A percentile compares a stretch with the other conserved stretches of the same genome.
These are phyloP conservation scores for Daedaleopsis nitida DNA, from an alignment of 768 basidiomycete genomes.

Conservation along the genomic window DNA sequence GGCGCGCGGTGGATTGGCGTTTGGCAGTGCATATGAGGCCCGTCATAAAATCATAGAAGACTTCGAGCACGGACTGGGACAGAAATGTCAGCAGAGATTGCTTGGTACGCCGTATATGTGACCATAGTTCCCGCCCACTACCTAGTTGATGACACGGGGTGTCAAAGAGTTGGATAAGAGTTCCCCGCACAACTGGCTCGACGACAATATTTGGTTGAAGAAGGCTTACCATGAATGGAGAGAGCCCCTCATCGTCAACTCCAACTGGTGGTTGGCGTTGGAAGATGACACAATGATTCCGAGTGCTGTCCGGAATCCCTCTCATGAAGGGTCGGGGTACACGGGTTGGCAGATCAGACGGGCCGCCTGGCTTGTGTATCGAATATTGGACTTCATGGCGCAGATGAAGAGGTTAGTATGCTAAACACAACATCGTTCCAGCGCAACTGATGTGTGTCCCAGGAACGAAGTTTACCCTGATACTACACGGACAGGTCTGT, in stretches of 20 bases:
- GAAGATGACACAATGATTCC: slow-evolving; percentile 72
- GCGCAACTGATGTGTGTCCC: background rate
- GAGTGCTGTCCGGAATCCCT: slow-evolving; percentile 28
- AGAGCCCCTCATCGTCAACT: slow-evolving; percentile 81
- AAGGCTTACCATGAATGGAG: slow-evolving; percentile 90
- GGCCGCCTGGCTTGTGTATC: slow-evolving; percentile 78
- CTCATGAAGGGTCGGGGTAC: slow-evolving; percentile 34
- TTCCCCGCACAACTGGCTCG: slow-evolving; percentile 91
- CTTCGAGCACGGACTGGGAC: slow-evolving; percentile 73
- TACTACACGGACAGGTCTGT: slow-evolving; percentile 66
- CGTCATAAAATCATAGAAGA: slow-evolving; percentile 64
- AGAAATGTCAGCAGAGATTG: slow-evolving; percentile 69
- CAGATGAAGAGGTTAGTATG: slow-evolving; percentile 59
- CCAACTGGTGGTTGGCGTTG: slow-evolving; percentile 96
- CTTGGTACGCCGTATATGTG: slow-evolving; percentile 47
- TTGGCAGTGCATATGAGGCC: slow-evolving; percentile 51
- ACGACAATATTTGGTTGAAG: slow-evolving; percentile 90
- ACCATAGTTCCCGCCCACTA: background rate
- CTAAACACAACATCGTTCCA: background rate
- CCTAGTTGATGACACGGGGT: background rate
- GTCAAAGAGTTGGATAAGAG: slow-evolving; percentile 70
- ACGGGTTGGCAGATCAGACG: slow-evolving; percentile 85
- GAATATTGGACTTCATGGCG: slow-evolving; percentile 73
- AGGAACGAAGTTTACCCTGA: slow-evolving; percentile 75
- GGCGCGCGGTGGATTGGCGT: slow-evolving; percentile 52